Evolutionary conservation across 2,329 filamentous ascomycete species (phyloP).

Genomic region (Aspergillus neotritici): DNA sequence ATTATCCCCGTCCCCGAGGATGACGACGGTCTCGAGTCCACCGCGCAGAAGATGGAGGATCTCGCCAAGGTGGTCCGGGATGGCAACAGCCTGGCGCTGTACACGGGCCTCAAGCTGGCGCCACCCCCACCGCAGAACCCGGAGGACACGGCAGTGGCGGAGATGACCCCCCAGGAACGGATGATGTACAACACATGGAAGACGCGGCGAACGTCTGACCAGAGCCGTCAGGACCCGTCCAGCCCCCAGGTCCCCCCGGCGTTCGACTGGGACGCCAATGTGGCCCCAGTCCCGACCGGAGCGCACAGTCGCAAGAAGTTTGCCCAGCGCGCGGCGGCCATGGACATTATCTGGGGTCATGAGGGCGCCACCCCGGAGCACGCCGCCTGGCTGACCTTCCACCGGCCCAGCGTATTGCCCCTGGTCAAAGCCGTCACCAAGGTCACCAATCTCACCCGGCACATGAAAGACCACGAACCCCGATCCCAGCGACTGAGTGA

Average conservation of each 20-base stretch:
- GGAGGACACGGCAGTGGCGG: conserved; percentile 9
- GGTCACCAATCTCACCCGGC: conserved; percentile 12
- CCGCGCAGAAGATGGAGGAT: conserved; percentile 11
- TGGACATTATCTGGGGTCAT: conserved; percentile 18
- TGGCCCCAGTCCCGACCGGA: conserved; percentile 12
- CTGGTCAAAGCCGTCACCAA: conserved; percentile 22
- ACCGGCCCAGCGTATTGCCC: conserved; percentile 11
- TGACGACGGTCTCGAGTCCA: conserved; percentile 15
- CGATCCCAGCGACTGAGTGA: conserved; percentile 9
- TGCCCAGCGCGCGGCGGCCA: conserved; percentile 14
- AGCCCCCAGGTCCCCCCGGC: conserved; percentile 3
- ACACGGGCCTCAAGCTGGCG: conserved; percentile 13
- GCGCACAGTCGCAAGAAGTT: conserved; percentile 16
- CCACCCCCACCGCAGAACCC: conserved; percentile 4
- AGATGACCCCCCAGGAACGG: conserved; percentile 12
- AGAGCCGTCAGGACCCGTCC: neutral
- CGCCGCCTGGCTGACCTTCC: conserved; percentile 20
- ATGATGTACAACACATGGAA: conserved; percentile 14
- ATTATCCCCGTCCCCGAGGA: conserved; percentile 12
- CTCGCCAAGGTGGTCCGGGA: conserved; percentile 12
- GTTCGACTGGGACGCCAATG: conserved; percentile 16
- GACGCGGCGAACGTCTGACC: neutral
- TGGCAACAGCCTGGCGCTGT: conserved; percentile 18
- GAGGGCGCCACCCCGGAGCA: conserved; percentile 20
- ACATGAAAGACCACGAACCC: conserved; percentile 7